phyloP scores from a whole-genome alignment of 805 yeast genomes.

The Myxozyma udenii region DNA sequence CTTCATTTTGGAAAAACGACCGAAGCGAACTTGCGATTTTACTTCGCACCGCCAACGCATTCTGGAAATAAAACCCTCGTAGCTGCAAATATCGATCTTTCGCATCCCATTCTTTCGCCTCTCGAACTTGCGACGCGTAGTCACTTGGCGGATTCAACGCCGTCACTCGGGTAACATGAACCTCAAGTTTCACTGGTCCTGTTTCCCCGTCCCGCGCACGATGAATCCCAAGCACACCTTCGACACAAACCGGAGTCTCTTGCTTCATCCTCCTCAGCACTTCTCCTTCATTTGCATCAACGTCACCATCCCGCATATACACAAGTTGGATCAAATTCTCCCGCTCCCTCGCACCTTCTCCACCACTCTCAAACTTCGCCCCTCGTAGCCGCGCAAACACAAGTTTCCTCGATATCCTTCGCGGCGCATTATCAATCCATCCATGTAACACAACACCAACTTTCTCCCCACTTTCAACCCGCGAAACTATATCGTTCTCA shows the following conservation, averaged over 20 bases:
- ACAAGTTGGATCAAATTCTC: slow-evolving; percentile 18
- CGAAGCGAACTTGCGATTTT: slow-evolving; percentile 51
- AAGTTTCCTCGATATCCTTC: slow-evolving; percentile 59
- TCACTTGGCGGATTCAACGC: slow-evolving; percentile 14
- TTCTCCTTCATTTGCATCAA: background rate
- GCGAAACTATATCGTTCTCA: no score
- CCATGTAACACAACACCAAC: slow-evolving; percentile 58
- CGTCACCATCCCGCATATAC: slow-evolving; percentile 5
- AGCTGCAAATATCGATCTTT: slow-evolving; percentile 79
- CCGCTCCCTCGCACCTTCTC: background rate
- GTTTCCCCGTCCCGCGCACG: background rate
- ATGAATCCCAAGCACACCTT: slow-evolving; percentile 14
- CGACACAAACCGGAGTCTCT: slow-evolving; percentile 26
- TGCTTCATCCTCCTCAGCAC: slow-evolving; percentile 14
- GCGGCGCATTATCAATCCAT: slow-evolving; percentile 77
- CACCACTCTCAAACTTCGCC: slow-evolving; percentile 35
- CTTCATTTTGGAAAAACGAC: slow-evolving; percentile 37
- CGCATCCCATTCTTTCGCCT: slow-evolving; percentile 60
- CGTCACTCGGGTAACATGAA: slow-evolving; percentile 8
- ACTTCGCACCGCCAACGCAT: slow-evolving; percentile 56
- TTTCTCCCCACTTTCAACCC: no score
- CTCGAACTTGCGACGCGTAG: slow-evolving; percentile 22
- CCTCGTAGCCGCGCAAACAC: slow-evolving; percentile 78
- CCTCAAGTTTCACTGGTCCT: slow-evolving; percentile 9
- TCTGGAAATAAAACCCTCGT: slow-evolving; percentile 53